phyloP scores from a whole-genome alignment of 1,284 basidiomycete genomes.

The Boletus austroedulis region DNA sequence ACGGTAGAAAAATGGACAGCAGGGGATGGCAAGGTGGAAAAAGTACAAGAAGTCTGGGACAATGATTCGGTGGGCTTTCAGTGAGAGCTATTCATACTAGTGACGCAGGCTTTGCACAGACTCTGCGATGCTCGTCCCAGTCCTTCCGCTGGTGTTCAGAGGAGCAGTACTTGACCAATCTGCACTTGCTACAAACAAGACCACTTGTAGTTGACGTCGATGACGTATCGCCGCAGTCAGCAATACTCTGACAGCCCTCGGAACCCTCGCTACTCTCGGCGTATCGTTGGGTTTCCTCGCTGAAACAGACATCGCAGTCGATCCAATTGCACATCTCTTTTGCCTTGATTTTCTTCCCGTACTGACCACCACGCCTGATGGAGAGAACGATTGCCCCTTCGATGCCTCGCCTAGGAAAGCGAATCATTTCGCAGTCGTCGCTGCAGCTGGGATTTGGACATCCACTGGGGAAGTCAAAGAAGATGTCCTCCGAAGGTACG shows the following conservation, averaged over 20 bases:
- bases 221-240: conserved; percentile 31
- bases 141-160: conserved; percentile 66
- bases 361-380: conserved; percentile 51
- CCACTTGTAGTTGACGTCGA: conserved; percentile 35
- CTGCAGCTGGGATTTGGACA: conserved; percentile 73
- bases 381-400: conserved; percentile 59
- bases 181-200: conserved; percentile 69
- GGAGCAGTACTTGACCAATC: conserved; percentile 70
- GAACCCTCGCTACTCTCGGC: conserved; percentile 48
- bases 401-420: conserved; percentile 62
- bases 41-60: not conserved
- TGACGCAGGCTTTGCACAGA: conserved; percentile 50
- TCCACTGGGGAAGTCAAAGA: conserved; percentile 70
- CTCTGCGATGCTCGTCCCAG: conserved; percentile 69
- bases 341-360: conserved; percentile 46
- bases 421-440: conserved; percentile 76
- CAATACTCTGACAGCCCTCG: conserved; percentile 48
- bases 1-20: not conserved
- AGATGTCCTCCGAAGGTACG: conserved; percentile 68
- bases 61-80: not conserved
- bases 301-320: conserved; percentile 61
- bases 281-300: conserved; percentile 39
- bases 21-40: not conserved
- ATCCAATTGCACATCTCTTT: conserved; percentile 78
- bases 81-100: conserved; percentile 9